Conservation (phyloP, 345 rosid species). For the Acer saccharum region DNA sequence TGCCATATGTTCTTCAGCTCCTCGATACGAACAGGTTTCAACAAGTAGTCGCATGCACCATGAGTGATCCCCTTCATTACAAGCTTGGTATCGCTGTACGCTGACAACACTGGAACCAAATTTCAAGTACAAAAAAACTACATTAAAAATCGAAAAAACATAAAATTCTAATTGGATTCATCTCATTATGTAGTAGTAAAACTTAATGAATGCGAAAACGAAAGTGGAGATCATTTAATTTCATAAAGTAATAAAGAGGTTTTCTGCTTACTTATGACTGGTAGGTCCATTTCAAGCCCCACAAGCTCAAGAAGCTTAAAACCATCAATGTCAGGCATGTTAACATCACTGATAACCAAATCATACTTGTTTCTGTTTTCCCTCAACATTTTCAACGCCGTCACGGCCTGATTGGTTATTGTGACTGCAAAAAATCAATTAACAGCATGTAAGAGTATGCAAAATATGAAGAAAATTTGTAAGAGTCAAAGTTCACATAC, state of each 20-base stretch:
- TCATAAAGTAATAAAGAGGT: not conserved
- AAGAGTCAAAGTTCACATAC: not conserved
- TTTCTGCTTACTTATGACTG: constrained; percentile 68
- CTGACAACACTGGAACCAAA: constrained; percentile 71
- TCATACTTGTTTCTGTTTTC: constrained; percentile 58
- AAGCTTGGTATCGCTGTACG: constrained; percentile 71
- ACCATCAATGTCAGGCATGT: constrained; percentile 86
- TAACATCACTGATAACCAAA: constrained; percentile 75
- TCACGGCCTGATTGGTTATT: constrained; percentile 52
- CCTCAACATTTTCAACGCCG: constrained; percentile 59
- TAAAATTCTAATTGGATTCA: not conserved
- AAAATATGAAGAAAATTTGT: not conserved
- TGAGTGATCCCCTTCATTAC: constrained; percentile 86
- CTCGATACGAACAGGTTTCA: constrained; percentile 81
- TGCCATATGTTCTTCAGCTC: constrained; percentile 96
- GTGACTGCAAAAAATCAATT: constrained; percentile 49
- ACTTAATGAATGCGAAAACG: constrained; percentile 4
- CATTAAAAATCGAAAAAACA: not conserved
- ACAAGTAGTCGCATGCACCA: constrained; percentile 87
- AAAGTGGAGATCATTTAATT: constrained; percentile 4
- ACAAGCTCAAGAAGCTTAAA: constrained; percentile 81
- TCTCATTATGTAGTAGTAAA: not conserved
- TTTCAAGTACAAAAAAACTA: constrained; percentile 16
- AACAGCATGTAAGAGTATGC: constrained; percentile 13
- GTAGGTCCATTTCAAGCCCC: constrained; percentile 88